These are phyloP conservation scores for Camelina hispida DNA, from an alignment of 345 rosid genomes.

Conservation along the genomic window DNA sequence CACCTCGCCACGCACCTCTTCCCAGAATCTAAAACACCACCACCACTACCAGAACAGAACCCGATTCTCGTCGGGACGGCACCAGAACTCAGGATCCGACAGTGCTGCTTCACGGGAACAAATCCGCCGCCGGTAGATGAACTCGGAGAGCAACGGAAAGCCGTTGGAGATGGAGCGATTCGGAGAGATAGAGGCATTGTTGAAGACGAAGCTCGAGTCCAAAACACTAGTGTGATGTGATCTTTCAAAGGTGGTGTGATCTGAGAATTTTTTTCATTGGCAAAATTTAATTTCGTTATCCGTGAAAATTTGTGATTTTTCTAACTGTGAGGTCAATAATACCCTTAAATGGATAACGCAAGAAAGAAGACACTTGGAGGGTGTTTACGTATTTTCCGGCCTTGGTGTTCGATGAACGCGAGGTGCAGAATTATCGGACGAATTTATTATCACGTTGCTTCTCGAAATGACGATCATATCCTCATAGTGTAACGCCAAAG, in stretches of 20 bases:
- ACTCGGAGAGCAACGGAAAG: conserved; percentile 47
- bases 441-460: neutral
- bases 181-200: conserved; percentile 49
- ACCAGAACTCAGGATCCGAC: conserved; percentile 35
- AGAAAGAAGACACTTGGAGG: neutral
- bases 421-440: conserved; percentile 7
- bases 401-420: conserved; percentile 26
- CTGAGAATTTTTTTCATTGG: neutral
- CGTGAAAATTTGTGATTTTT: neutral
- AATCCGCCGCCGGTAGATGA: conserved; percentile 19
- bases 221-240: conserved; percentile 20
- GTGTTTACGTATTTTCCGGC: neutral
- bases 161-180: conserved; percentile 40
- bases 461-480: neutral
- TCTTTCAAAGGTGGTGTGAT: conserved; percentile 11
- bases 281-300: neutral
- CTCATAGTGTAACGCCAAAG: neutral
- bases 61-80: conserved; percentile 22
- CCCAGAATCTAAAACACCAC: neutral
- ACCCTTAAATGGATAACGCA: neutral
- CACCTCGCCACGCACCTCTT: conserved; percentile 52
- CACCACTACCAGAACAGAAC: conserved; percentile 6
- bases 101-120: conserved; percentile 2
- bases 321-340: neutral
- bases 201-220: conserved; percentile 22